Base-by-base conservation (phyloP, 192 early-diverging fungal genomes). In the Coemansia sp. region DNA sequence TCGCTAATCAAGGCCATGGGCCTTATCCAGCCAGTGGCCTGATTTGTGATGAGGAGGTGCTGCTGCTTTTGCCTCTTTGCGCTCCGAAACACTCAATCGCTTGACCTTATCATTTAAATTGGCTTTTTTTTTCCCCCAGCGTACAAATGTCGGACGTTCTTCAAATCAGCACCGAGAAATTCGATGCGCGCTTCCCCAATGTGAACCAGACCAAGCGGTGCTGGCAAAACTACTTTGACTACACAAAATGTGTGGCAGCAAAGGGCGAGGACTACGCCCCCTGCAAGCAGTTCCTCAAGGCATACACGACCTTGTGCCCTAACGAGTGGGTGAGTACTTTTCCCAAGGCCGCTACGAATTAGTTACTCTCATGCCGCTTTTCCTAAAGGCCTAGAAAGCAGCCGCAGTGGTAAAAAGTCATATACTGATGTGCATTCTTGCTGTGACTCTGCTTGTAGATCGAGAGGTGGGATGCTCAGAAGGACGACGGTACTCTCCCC, bases 181-280 rank as follows among this genome's bases (percentile, higher is more conserved):
- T 85, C 52, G 83, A 85, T 61, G 79, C 83, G 33, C 86, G 88
- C 71, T 99, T 99, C 90, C 96, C 96, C 69, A 99, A 99, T 91
- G 89, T 89, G 76, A 97, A 99, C 87, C 95, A 99, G 89, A 96
- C 93, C 72, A 95, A 94, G 88, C 91, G 93, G 90, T 99, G 97
- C 90, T 96, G 95, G 94, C 97, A 99, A 88, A 94, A 95, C 89
- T 99, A 96, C 84, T 88, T 89, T 61, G 97, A 99, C 84, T 96
- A 93, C 81, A 85, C 84, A 85, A 88, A 89, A 83, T 99, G 97
- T 76, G 87, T 95, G 36, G 85, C 86, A 52, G 92, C 90, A 68
- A 95, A 94, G 88, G 97, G 97, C 74, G 95, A 97, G 83, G 95
- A 97, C 67, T 98, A 87, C 73, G 84, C 88, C 41, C 92, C 93